Evolutionary conservation across 2,329 filamentous ascomycete genomes (phyloP), one percentile per base, ranked within the genome.

Genomic region (Taxawa tesnikishii): DNA sequence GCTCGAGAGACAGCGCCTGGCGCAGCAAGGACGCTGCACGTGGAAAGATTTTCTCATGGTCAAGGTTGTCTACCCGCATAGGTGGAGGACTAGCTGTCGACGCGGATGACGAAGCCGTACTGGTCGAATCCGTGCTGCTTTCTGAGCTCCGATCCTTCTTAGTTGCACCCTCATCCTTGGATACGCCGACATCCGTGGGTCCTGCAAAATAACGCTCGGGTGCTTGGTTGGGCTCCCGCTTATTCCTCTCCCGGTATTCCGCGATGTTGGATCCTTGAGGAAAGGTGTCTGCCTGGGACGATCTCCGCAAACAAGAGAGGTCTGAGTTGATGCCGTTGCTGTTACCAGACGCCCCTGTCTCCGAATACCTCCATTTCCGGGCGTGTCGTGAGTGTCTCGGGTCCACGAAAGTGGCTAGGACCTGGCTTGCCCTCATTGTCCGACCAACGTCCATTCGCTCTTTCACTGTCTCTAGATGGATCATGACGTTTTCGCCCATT

Each of bases 401-500:
- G 19, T 37, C 38, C 31, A 46, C 39, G 28, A 47, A 45, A 11
- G 42, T 39, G 5, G 45, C 45, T 32, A 47, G 41, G 30, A 40
- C 44, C 37, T 43, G 41, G 24, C 45, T 44, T 42, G 46, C 43
- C 25, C 40, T 31, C 23, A 43, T 43, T 5, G 44, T 44, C 8
- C 43, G 37, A 18, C 36, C 29, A 19, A 51, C 43, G 18, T 56
- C 54, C 24, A 48, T 46, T 6, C 47, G 49, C 14, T 56, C 54
- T 32, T 48, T 50, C 19, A 50, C 37, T 15, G 49, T 51, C 25
- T 50, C 48, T 32, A 55, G 40, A 29, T 57, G 51, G 8, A 38
- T 32, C 38, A 55, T 50, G 9, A 55, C 47, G 19, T 62, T 60
- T 23, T 68, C 62, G 38, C 75, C 72, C 4, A 73, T 55, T 2